Evolutionary conservation across 305 asterid species (phyloP), one percentile per base, ranked within the genome.

Genomic region (Nicotiana rustica): DNA sequence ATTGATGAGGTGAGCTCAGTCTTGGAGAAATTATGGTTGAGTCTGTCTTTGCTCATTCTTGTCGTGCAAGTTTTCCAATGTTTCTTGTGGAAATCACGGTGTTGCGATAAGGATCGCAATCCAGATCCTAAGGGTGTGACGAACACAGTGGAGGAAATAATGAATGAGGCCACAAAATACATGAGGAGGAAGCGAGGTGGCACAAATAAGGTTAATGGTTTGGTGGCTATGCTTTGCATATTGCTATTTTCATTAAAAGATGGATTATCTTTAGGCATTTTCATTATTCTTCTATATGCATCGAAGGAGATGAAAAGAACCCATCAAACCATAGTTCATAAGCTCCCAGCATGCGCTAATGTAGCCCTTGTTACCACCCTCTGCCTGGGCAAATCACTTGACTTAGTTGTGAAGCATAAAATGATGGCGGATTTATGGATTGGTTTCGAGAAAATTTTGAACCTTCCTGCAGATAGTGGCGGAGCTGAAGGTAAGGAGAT

Each of bases 181-280:
- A 75, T 86, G 83, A 86, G 75, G 83, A 85, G 67, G 81, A 85
- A 73, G 56, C 84, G 73, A 65, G 84, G 85, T 14, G 67, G 77
- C 59, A 66, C 75, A 12, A 41, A 71, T 17, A 87, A 82, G 66
- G 66, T 31, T 33, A 83, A 57, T 57, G 85, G 91, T 10, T 82
- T 89, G 62, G 82, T 89, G 0, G 52, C 86, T 13, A 29, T 82
- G 84, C 85, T 89, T 25, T 83, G 88, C 17, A 57, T 88, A 44
- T 84, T 89, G 25, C 19, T 86, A 19, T 81, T 89, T 31, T 88
- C 89, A 13, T 38, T 78, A 55, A 81, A 90, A 83, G 91, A 89
- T 38, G 89, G 91, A n/a, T 77, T 88, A 69, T 86, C 92, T 10
- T 81, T 89, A 49, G 92, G 91, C 25, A 35, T 88, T 15, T 84